Conservation (phyloP, 306 rosid species). For the Oxytropis ochrocephala region DNA sequence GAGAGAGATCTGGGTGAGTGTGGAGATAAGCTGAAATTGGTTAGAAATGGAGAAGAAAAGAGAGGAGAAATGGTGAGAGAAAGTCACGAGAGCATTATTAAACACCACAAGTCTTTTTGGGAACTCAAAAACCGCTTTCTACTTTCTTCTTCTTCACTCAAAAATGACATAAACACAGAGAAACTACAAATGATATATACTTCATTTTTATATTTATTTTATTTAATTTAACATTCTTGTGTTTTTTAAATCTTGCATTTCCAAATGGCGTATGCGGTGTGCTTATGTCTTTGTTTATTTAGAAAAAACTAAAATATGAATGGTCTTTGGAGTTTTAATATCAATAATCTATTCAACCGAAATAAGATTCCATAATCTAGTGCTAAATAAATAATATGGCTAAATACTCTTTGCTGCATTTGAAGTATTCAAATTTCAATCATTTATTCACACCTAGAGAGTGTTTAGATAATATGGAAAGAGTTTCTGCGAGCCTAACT, state of each 20-base stretch:
- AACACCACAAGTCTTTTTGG: conserved; percentile 29
- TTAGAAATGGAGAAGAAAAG: not conserved
- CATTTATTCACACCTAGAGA: too few species aligned
- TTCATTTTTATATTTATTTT: not conserved
- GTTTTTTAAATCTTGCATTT: not conserved
- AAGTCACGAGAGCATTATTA: conserved; percentile 47
- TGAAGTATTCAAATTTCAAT: not conserved
- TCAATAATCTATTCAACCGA: not conserved
- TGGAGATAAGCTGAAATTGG: conserved; percentile 17
- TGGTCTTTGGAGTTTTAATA: not conserved
- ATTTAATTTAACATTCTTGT: not conserved
- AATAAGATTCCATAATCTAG: not conserved
- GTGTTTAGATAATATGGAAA: too few species aligned
- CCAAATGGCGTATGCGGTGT: conserved; percentile 2
- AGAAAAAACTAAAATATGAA: not conserved
- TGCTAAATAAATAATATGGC: not conserved
- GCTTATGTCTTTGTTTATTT: not conserved
- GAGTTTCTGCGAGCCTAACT: too few species aligned
- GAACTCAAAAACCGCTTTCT: conserved; percentile 25
- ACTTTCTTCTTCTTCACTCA: conserved; percentile 32
- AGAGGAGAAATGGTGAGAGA: conserved; percentile 21
- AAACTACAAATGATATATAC: not conserved
- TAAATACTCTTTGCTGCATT: not conserved
- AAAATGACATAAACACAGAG: not conserved
- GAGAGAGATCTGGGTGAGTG: conserved; percentile 23